A percentile compares a stretch with the other conserved stretches of the same genome.
Evolutionary conservation across 2,329 filamentous ascomycete species (phyloP).

Genomic region (Thyridium curvatum): DNA sequence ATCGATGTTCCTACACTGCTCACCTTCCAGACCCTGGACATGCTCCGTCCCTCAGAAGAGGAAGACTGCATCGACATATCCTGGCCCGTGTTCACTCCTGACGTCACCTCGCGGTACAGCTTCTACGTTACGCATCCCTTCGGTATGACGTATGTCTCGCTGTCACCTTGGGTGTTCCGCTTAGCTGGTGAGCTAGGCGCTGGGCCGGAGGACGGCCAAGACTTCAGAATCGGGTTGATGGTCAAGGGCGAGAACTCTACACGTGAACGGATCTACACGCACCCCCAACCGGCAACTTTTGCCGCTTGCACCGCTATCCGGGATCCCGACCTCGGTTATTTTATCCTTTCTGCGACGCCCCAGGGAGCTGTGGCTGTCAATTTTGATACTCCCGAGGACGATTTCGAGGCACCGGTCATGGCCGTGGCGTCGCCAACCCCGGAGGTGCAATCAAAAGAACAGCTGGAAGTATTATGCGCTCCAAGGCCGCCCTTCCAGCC

Average conservation of each 20-base stretch:
- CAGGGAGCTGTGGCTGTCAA: constrained; percentile 52
- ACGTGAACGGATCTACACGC: constrained; percentile 52
- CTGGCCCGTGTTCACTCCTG: constrained; percentile 58
- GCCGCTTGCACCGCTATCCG: constrained; percentile 47
- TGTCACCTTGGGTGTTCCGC: constrained; percentile 57
- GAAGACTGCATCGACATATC: constrained; percentile 23
- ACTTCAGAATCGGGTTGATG: constrained; percentile 55
- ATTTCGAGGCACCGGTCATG: constrained; percentile 32
- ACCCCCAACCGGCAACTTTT: constrained; percentile 40
- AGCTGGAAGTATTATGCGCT: constrained; percentile 48
- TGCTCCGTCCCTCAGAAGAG: constrained; percentile 34
- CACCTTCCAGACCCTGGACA: constrained; percentile 58
- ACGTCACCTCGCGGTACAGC: constrained; percentile 55
- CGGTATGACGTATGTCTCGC: constrained; percentile 53
- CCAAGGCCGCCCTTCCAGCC: constrained; percentile 59
- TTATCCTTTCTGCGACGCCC: constrained; percentile 53
- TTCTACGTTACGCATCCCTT: constrained; percentile 58
- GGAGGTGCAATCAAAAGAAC: constrained; percentile 24
- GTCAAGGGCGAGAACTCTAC: constrained; percentile 50
- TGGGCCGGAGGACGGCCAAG: constrained; percentile 49
- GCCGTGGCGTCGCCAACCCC: constrained; percentile 7
- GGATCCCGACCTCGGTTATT: constrained; percentile 59
- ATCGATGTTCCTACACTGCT: constrained; percentile 42
- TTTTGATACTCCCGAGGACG: constrained; percentile 52
- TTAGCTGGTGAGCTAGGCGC: constrained; percentile 54